Base-by-base conservation (phyloP, 2,329 filamentous ascomycete genomes). In the Hirsutella minnesotensis region DNA sequence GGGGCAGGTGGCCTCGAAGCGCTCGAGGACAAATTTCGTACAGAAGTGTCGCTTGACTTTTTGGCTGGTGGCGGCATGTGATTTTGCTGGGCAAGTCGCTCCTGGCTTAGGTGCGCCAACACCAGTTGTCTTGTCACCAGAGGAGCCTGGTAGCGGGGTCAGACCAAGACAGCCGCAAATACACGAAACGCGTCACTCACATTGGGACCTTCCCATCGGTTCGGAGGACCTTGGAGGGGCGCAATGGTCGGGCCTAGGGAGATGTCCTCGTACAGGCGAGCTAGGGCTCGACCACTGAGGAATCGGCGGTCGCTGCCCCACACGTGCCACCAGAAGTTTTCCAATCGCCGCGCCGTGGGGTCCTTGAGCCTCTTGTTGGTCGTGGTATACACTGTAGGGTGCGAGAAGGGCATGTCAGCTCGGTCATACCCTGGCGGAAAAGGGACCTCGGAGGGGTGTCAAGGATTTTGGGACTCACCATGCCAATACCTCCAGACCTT, bases 311-410 rank as follows among this genome's bases (percentile, higher is more conserved):
- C 63, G 50, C 77, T 80, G 29, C 76, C 75, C 68, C 75, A 75
- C 42, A 81, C 73, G 52, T 79, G 76, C 71, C 75, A 80, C 77
- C 77, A 81, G 50, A 79, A 79, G 51, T 79, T 76, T 53, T 81
- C 77, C 18, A 80, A 60, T 16, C 77, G 73, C 45, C 71, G 72
- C 22, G 76, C 75, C 3, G 75, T 80, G n/a, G 77, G 77, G 50
- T 81, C 76, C 46, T 70, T 66, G 27, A 79, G 66, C 49, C 69
- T 69, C 51, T 73, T 72, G 47, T 73, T 72, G 15, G 74, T 80
- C 24, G 69, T 76, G 10, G 76, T 77, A 51, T 79, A 81, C 5
- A 77, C 77, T 80, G 49, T 36, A 22, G 35, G 10, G 19, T 9
- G 27, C 38, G 39, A 38, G 18, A 21, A 40, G 21, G 24, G 4